phyloP scores from a whole-genome alignment of 768 basidiomycete genomes.

The Suillus ampliporus region DNA sequence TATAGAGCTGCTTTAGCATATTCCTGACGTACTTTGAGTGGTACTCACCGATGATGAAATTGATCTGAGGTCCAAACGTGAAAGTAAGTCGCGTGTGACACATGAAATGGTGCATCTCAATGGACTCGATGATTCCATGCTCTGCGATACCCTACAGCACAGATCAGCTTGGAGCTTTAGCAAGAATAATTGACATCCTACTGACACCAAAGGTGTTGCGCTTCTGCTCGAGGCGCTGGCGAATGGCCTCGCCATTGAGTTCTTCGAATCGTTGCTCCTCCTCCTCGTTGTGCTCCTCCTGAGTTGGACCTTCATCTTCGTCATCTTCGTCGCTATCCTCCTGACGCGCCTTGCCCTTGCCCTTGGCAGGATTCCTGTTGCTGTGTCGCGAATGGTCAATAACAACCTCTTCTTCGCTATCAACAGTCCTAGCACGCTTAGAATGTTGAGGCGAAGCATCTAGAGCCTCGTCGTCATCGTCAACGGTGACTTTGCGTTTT shows the following conservation, averaged over 20 bases:
- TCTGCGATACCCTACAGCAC: constrained; percentile 72
- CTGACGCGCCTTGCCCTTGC: constrained; percentile 35
- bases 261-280: constrained; percentile 73
- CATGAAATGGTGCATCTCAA: constrained; percentile 95
- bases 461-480: constrained; percentile 48
- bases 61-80: constrained; percentile 90
- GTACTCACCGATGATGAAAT: constrained; percentile 88
- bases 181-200: constrained; percentile 49
- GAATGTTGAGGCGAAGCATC: constrained; percentile 39
- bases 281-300: constrained; percentile 49
- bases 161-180: constrained; percentile 4
- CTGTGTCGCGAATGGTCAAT: constrained; percentile 19
- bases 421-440: constrained; percentile 52
- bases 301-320: constrained; percentile 40
- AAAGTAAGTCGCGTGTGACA: constrained; percentile 88
- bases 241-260: constrained; percentile 60
- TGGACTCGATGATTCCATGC: constrained; percentile 83
- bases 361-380: constrained; percentile 40
- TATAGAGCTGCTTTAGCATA: constrained; percentile 31
- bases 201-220: constrained; percentile 45
- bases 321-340: constrained; percentile 37
- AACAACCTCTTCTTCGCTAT: constrained; percentile 40
- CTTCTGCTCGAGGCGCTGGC: constrained; percentile 55
- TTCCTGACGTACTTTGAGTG: background rate
- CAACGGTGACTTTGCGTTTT: constrained; percentile 54